phyloP scores from a whole-genome alignment of 139 green algal species.

The Eudorina sp. region DNA sequence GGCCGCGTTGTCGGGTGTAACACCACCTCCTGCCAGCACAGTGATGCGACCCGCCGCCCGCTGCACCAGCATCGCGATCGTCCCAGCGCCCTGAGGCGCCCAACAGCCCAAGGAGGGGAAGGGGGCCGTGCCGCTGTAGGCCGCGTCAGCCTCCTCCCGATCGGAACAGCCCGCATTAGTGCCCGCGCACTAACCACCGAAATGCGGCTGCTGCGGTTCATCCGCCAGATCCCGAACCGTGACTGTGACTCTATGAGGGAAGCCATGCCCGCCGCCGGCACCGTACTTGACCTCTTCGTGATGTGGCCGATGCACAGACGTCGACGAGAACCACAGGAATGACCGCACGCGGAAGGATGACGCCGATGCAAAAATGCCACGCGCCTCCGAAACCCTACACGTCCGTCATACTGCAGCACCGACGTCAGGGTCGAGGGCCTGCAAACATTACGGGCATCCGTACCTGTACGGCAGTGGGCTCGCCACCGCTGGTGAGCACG shows the following conservation, averaged over 20 bases:
- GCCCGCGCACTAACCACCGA: too few relatives aligned
- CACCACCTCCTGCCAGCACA: slow-evolving; percentile 53
- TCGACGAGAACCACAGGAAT: neutral
- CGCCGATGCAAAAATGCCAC: too few relatives aligned
- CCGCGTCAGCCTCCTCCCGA: too few relatives aligned
- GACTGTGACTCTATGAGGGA: neutral
- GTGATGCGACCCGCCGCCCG: slow-evolving; percentile 37
- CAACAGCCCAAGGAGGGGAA: neutral
- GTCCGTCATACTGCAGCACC: too few relatives aligned
- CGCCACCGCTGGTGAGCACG: slow-evolving; percentile 55
- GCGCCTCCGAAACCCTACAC: too few relatives aligned
- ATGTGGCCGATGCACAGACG: neutral
- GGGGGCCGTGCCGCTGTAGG: neutral
- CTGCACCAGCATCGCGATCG: slow-evolving; percentile 33
- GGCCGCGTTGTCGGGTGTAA: slow-evolving; percentile 36
- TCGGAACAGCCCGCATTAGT: too few relatives aligned
- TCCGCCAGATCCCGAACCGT: too few relatives aligned
- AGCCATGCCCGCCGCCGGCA: neutral
- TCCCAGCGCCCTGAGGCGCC: neutral
- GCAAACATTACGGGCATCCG: neutral
- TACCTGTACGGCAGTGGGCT: slow-evolving; percentile 47
- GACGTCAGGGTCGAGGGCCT: neutral
- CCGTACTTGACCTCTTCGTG: neutral
- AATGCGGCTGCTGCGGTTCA: too few relatives aligned
- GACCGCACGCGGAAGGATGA: neutral